Evolutionary conservation across 257 asterid genomes (phyloP), one percentile per base, ranked within the genome.

Genomic region (Parsonsia alboflavescens): DNA sequence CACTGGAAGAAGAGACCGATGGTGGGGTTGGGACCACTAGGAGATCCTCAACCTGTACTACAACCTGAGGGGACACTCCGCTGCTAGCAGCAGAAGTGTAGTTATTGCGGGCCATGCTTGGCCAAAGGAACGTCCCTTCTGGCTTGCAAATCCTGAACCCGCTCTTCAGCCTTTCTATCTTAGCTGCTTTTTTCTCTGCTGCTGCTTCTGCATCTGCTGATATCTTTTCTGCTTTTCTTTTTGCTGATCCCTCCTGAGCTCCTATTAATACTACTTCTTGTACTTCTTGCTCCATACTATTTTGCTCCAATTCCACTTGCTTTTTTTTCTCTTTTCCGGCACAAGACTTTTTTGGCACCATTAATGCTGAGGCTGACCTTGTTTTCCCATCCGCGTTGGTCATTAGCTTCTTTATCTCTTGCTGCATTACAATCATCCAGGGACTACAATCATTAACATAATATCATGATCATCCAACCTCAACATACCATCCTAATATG

Each of bases 131-230:
- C 53, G 96, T 90, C 70, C 98, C 99, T 82, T 95, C 94, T 45
- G 99, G 99, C 59, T 87, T 95, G 88, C 98, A 95, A 82, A 92
- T 82, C 79, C 96, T 90, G 96, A 95, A 95, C 41, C 99, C 99
- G 77, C 99, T 95, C 89, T 89, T 95, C 68, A 90, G 89, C 90
- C 97, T 92, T 80, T 88, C 82, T 45, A 90, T 87, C 86, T 84
- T 92, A 67, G 91, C 98, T 82, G 96, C 99, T 76, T 94, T 92
- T 88, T 81, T 87, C 80, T 84, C 90, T 56, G 81, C 92, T 57
- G 77, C 77, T 44, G 71, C 73, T 45, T 75, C 39, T 48, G 73
- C 44, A 22, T 50, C 46, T 26, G 76, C 66, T 4, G 75, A 72
- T 74, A 24, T 17, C 44, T 77, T 68, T 76, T 67, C 74, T 68